A percentile compares a stretch with the other conserved stretches of the same genome.
phyloP scores from a whole-genome alignment of 495 filamentous ascomycete species.

The Penicillium cataractarum region DNA sequence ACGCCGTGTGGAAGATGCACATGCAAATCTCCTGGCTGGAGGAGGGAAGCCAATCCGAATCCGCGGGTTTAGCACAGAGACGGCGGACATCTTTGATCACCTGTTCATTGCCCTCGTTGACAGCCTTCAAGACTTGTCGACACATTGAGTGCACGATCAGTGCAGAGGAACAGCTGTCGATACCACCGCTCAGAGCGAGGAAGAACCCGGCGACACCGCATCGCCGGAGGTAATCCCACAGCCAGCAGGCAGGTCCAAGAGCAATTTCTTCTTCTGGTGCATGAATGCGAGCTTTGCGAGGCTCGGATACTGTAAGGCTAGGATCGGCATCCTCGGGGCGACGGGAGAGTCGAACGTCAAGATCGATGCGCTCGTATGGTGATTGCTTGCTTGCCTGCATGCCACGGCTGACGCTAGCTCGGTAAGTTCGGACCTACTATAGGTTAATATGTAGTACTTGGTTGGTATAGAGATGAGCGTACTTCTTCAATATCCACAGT shows the following conservation, averaged over 20 bases:
- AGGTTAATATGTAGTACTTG: slow-evolving; percentile 4
- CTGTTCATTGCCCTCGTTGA: slow-evolving; percentile 63
- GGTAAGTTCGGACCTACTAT: slow-evolving; percentile 39
- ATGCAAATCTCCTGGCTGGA: slow-evolving; percentile 66
- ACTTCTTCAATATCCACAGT: slow-evolving; percentile 83
- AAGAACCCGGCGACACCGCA: slow-evolving; percentile 63
- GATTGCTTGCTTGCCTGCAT: slow-evolving; percentile 46
- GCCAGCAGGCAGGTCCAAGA: slow-evolving; percentile 69
- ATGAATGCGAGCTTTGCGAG: slow-evolving; percentile 57
- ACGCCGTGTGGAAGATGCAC: slow-evolving; percentile 71
- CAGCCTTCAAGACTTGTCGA: slow-evolving; percentile 68
- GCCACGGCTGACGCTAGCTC: slow-evolving; percentile 38
- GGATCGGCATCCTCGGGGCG: slow-evolving; percentile 42
- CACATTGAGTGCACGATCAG: slow-evolving; percentile 80
- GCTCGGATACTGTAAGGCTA: slow-evolving; percentile 42
- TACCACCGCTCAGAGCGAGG: slow-evolving; percentile 71
- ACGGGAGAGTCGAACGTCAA: slow-evolving; percentile 42
- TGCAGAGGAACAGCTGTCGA: slow-evolving; percentile 63
- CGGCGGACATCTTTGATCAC: slow-evolving; percentile 72
- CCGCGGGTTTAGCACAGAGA: slow-evolving; percentile 59
- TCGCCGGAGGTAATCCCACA: slow-evolving; percentile 85
- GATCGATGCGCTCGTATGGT: slow-evolving; percentile 39
- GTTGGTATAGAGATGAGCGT: slow-evolving; percentile 27
- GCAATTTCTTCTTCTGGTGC: slow-evolving; percentile 76
- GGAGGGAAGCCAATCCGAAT: slow-evolving; percentile 52